Evolutionary conservation across 225 moss, liverwort and hornwort species (phyloP).

Genomic region (Straminergon stramineum): DNA sequence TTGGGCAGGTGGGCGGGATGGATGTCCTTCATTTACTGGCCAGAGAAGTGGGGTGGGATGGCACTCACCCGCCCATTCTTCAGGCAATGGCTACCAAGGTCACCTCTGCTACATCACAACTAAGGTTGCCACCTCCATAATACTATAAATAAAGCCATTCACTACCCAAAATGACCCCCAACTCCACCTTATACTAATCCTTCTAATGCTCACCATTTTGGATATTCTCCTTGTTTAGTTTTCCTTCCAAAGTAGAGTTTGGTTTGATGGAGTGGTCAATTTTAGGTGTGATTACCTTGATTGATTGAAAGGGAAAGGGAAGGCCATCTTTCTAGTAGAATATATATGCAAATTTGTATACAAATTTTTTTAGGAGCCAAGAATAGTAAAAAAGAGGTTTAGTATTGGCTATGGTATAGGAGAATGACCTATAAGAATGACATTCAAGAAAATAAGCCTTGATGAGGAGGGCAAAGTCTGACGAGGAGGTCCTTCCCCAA

Average conservation of each 20-base stretch:
- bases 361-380: background rate
- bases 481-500: background rate
- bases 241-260: background rate
- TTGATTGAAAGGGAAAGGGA: background rate
- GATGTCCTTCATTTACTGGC: no score
- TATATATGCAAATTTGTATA: background rate
- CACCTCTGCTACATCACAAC: no score
- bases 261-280: background rate
- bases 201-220: background rate
- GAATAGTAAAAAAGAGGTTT: background rate
- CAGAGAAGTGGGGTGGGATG: no score
- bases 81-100: no score
- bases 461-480: rapidly evolving
- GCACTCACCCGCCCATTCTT: no score
- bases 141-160: no score
- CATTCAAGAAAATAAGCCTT: rapidly evolving
- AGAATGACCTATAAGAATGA: rapidly evolving
- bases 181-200: background rate
- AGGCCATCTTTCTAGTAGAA: background rate
- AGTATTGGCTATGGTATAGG: rapidly evolving
- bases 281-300: background rate
- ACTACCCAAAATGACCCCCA: no score
- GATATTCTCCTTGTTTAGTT: rapidly evolving
- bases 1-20: no score
- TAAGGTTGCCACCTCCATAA: no score